phyloP scores from a whole-genome alignment of 495 filamentous ascomycete genomes.

The Poronia punctata region DNA sequence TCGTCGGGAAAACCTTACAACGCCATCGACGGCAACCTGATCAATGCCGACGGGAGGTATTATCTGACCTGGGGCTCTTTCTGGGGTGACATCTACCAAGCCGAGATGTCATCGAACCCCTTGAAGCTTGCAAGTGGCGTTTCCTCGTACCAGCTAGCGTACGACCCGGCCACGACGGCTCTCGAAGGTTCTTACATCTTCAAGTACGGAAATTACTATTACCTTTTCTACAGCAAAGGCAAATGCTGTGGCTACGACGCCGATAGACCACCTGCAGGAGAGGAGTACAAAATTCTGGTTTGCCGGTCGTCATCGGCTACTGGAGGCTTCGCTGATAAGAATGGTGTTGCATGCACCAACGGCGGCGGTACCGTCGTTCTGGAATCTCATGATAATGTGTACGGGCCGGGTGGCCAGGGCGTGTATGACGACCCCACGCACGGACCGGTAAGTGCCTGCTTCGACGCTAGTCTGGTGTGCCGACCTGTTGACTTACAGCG shows the following conservation, averaged over 20 bases:
- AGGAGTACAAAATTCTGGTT: conserved; percentile 61
- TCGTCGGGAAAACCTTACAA: conserved; percentile 49
- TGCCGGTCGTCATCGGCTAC: conserved; percentile 50
- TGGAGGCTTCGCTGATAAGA: conserved; percentile 54
- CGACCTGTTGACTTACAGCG: neutral
- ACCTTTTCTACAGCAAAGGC: conserved; percentile 60
- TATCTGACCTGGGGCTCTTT: conserved; percentile 63
- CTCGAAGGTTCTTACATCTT: conserved; percentile 55
- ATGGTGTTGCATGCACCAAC: conserved; percentile 46
- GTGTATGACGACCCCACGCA: conserved; percentile 30
- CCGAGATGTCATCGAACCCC: conserved; percentile 41
- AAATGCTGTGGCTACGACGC: conserved; percentile 51
- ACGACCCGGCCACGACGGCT: conserved; percentile 45
- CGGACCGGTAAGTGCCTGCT: conserved; percentile 28
- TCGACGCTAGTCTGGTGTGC: conserved; percentile 38
- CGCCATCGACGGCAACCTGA: conserved; percentile 62
- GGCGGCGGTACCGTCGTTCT: conserved; percentile 60
- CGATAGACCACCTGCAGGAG: conserved; percentile 43
- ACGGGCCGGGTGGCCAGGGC: conserved; percentile 64
- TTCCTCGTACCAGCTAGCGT: conserved; percentile 45
- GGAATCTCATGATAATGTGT: conserved; percentile 54
- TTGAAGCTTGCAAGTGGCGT: conserved; percentile 18
- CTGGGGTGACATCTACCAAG: conserved; percentile 63
- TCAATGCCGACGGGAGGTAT: conserved; percentile 36
- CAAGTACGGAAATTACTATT: conserved; percentile 51